phyloP scores from a whole-genome alignment of 1,139 yeast genomes.

The Suhomyces atakaporum region DNA sequence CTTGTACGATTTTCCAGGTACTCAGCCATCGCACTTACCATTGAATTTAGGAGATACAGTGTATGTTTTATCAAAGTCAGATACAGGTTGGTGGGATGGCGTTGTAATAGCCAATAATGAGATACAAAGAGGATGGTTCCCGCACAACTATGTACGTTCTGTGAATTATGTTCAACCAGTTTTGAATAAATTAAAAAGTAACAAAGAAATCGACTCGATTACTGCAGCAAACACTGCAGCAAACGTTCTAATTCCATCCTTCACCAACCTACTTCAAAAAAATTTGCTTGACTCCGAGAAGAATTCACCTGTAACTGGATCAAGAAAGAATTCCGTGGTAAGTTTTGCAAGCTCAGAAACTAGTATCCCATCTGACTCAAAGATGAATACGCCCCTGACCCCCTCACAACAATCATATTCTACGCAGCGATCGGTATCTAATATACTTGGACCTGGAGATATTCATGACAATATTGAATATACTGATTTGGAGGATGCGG shows the following conservation, averaged over 20 bases:
- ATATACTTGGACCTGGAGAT: slow-evolving; percentile 14
- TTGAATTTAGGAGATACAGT: slow-evolving; percentile 52
- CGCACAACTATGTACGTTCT: slow-evolving; percentile 56
- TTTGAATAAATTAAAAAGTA: slow-evolving; percentile 39
- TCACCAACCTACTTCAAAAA: slow-evolving; percentile 42
- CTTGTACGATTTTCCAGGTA: slow-evolving; percentile 51
- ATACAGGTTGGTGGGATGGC: slow-evolving; percentile 81
- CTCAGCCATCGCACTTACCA: slow-evolving; percentile 48
- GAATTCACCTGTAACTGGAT: slow-evolving; percentile 32
- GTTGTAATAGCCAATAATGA: slow-evolving; percentile 43
- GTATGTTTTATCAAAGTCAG: slow-evolving; percentile 53
- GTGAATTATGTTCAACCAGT: slow-evolving; percentile 52
- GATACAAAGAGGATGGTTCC: slow-evolving; percentile 72
- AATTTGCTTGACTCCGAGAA: slow-evolving; percentile 33
- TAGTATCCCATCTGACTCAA: slow-evolving; percentile 24
- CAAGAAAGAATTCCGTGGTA: slow-evolving; percentile 50
- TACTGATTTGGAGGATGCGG: slow-evolving; percentile 40
- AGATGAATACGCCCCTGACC: slow-evolving; percentile 5
- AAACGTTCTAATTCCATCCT: slow-evolving; percentile 49
- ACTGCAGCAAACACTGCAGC: slow-evolving; percentile 56
- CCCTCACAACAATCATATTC: slow-evolving; percentile 9
- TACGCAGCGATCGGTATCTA: slow-evolving; percentile 12
- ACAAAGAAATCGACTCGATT: slow-evolving; percentile 45
- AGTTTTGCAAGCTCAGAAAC: slow-evolving; percentile 49
- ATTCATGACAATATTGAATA: slow-evolving; percentile 18